A percentile compares a stretch with the other conserved stretches of the same genome.
Evolutionary conservation across 2,329 filamentous ascomycete species (phyloP).

Genomic region (Thermothelomyces thermophilus): DNA sequence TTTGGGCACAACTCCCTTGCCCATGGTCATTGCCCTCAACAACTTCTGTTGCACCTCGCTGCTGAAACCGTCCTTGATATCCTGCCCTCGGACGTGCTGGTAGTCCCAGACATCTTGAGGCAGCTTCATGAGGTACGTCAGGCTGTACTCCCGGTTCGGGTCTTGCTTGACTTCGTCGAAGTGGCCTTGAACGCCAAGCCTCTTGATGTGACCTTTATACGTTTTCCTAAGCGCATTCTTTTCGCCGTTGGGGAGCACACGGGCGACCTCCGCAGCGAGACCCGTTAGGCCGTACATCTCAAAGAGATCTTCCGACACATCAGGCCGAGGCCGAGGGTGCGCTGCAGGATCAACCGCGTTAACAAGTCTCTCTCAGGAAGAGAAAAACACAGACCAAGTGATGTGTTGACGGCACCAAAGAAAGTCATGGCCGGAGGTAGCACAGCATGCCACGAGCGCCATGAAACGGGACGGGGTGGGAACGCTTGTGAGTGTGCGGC

Average conservation of each 20-base stretch:
- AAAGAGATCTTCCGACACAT: constrained; percentile 51
- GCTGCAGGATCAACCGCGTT: constrained; percentile 36
- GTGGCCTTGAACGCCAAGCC: constrained; percentile 53
- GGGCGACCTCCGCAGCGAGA: constrained; percentile 55
- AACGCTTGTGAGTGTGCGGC: constrained; percentile 9
- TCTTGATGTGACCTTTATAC: constrained; percentile 63
- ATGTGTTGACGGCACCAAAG: background rate
- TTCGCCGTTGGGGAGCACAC: constrained; percentile 57
- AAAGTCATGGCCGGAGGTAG: background rate
- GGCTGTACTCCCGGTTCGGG: constrained; percentile 43
- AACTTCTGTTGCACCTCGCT: constrained; percentile 39
- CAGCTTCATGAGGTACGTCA: constrained; percentile 44
- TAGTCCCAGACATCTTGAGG: constrained; percentile 54
- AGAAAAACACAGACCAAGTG: background rate
- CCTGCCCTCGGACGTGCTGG: constrained; percentile 46
- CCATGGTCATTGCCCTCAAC: constrained; percentile 49
- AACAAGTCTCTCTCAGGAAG: constrained; percentile 22
- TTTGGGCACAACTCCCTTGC: constrained; percentile 50
- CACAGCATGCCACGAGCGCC: constrained; percentile 9
- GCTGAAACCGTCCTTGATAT: constrained; percentile 48
- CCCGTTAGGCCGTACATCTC: constrained; percentile 49
- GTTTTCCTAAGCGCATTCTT: constrained; percentile 62
- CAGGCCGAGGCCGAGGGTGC: constrained; percentile 42
- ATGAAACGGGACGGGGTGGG: constrained; percentile 17
- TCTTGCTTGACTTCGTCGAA: constrained; percentile 56